Base-by-base conservation (phyloP, 495 filamentous ascomycete species). In the Letharia columbiana region DNA sequence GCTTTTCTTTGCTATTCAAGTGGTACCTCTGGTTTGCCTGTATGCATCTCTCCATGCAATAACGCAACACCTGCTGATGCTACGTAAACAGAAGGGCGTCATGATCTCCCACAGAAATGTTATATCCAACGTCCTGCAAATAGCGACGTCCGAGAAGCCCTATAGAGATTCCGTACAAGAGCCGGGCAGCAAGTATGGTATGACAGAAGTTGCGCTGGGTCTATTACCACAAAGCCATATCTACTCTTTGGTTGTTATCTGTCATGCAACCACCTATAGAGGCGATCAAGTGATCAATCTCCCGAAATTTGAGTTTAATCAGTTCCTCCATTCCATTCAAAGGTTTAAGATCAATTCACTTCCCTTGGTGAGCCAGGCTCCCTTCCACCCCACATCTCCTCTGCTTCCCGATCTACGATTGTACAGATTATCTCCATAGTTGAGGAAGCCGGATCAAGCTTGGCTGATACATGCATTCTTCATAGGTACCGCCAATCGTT, bases 71-170 rank as follows among this genome's bases (percentile, higher is more conserved):
- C 40, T 40, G 47, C 65, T 69, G 45, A 62, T 31, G 67, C 9
- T 28, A 41, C 20, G 56, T 28, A 60, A 69, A 20, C 63, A 93
- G 87, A 96, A 96, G 91, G 91, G 91, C 37, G 91, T 95, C 47
- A 96, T 91, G 91, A 91, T 96, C 68, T 88, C 90, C 18, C 92
- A 96, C 75, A 76, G 80, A 20, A 96, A 96, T 72, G 88, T 96
- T 23, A 96, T 96, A 61, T 85, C 90, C 40, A 96, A 96, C 70
- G 82, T 84, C 2, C 72, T 94, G 70, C 88, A 92, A 70, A 80
- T 86, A 64, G 66, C 71, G 23, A 73, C 79, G 17, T 86, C 77
- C 66, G 88, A 93, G 41, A 72, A 75, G n/a, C 68, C 76, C 12
- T 73, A 71, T 18, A 78, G 84, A 37, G 71, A 79, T 2, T 67